Percentiles rank a stretch among this genome's conserved stretches.
These are phyloP conservation scores for Diospyros lotus DNA, from an alignment of 148 eudicot genomes.

Conservation along the genomic window DNA sequence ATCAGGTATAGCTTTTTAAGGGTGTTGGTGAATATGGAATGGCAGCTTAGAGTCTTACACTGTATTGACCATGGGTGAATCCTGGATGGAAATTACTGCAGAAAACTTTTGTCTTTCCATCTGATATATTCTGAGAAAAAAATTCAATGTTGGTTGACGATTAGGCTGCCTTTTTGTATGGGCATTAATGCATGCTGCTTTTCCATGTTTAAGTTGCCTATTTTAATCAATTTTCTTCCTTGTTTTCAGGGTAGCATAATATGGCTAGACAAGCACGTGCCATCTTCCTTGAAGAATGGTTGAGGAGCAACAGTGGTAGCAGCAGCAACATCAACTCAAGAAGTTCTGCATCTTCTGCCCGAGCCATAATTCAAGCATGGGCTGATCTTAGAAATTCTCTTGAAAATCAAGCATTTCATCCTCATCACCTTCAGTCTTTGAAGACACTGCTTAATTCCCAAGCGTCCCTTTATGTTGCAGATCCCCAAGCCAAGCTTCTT, in stretches of 20 bases:
- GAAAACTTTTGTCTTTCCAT: neutral
- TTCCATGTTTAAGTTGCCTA: neutral
- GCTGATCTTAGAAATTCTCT: constrained; percentile 78
- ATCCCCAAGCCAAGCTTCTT: constrained; percentile 89
- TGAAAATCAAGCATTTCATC: constrained; percentile 38
- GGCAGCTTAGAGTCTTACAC: neutral
- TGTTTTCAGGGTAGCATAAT: constrained; percentile 12
- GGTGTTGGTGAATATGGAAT: neutral
- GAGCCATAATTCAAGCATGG: constrained; percentile 86
- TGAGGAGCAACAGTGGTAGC: constrained; percentile 35
- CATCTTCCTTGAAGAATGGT: constrained; percentile 88
- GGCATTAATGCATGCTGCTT: neutral
- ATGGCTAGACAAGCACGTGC: constrained; percentile 65
- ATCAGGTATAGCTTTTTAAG: neutral
- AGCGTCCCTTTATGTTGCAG: constrained; percentile 72
- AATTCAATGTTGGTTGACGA: neutral
- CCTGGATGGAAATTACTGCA: neutral
- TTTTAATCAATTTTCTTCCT: constrained; percentile 2
- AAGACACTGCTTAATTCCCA: constrained; percentile 47
- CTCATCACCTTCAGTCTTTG: constrained; percentile 50
- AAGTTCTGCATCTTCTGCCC: constrained; percentile 51
- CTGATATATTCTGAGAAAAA: neutral
- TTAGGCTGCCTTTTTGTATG: neutral
- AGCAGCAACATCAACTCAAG: constrained; percentile 24
- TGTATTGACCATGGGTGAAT: neutral